These are phyloP conservation scores for Backusella tuberculispora DNA, from an alignment of 192 early-diverging fungal species.

Conservation along the genomic window DNA sequence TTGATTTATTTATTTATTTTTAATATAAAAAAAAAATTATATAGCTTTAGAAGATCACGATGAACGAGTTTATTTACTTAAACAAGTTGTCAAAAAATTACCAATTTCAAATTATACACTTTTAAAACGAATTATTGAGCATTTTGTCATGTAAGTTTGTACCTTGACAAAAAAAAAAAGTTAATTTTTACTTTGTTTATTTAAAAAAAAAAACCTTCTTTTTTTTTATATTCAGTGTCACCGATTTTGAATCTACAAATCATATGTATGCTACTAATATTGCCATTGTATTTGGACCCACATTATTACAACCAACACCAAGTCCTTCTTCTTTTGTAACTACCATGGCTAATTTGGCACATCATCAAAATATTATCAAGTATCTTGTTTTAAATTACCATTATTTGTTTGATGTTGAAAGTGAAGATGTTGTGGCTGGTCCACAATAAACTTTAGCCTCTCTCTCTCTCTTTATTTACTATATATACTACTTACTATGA, in stretches of 20 bases:
- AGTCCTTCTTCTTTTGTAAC: conserved; percentile 59
- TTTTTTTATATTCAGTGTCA: no score
- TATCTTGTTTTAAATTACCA: conserved; percentile 76
- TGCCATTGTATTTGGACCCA: conserved; percentile 94
- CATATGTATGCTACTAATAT: conserved; percentile 91
- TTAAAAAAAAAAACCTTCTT: no score
- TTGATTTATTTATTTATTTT: conserved; percentile 3
- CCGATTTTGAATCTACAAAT: conserved; percentile 76
- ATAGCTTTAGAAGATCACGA: conserved; percentile 65
- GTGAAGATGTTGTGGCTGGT: conserved; percentile 43
- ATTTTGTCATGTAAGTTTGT: conserved; percentile 57
- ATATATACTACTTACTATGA: not conserved
- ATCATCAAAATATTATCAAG: conserved; percentile 72
- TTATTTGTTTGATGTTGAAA: conserved; percentile 75
- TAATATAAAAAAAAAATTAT: no score
- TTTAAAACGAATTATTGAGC: conserved; percentile 71
- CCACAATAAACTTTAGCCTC: conserved; percentile 10
- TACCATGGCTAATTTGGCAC: conserved; percentile 76
- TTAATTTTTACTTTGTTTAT: no score
- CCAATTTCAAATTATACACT: conserved; percentile 65
- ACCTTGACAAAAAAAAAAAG: no score
- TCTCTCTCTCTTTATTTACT: not conserved
- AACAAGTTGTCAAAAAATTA: conserved; percentile 66
- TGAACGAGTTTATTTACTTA: conserved; percentile 71
- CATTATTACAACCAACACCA: conserved; percentile 71